A percentile compares a stretch with the other conserved stretches of the same genome.
Evolutionary conservation across 768 basidiomycete species (phyloP).

Genomic region (Rhodotorula toruloides): DNA sequence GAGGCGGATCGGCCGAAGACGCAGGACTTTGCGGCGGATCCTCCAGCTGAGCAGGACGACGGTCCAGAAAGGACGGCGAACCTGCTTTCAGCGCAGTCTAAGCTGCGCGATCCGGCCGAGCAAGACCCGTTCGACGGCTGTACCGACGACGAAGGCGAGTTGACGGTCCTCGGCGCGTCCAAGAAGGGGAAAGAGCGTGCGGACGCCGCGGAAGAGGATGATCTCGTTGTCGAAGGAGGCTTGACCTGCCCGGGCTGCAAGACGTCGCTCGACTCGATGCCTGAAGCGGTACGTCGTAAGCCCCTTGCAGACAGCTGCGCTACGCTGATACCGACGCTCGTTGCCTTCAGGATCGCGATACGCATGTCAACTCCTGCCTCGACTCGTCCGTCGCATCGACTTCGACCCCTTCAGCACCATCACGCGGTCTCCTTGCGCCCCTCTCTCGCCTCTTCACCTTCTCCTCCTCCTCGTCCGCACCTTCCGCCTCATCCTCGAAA

Average conservation of each 20-base stretch:
- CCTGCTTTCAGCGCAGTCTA: neutral
- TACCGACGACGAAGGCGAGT: neutral
- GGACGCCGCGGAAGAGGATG: neutral
- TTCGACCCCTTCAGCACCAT: neutral
- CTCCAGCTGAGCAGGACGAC: neutral
- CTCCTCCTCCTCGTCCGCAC: neutral
- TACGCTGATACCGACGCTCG: neutral
- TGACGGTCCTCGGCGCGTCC: no score
- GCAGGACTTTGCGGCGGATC: neutral
- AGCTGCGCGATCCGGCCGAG: neutral
- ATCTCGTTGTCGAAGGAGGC: neutral
- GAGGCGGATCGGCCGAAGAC: neutral
- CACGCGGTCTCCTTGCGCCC: conserved; percentile 11
- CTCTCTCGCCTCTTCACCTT: conserved; percentile 28
- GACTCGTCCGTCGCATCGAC: neutral
- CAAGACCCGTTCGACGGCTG: conserved; percentile 7
- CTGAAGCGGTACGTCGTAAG: neutral
- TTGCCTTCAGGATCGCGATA: neutral
- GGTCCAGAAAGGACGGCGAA: neutral
- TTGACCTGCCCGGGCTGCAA: conserved; percentile 2
- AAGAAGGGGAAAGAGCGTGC: neutral
- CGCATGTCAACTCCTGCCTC: conserved; percentile 6
- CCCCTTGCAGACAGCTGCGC: neutral
- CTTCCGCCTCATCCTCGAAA: neutral
- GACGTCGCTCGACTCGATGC: neutral